phyloP scores from a whole-genome alignment of 1,139 yeast species.

The Yamadazyma membranifaciens region DNA sequence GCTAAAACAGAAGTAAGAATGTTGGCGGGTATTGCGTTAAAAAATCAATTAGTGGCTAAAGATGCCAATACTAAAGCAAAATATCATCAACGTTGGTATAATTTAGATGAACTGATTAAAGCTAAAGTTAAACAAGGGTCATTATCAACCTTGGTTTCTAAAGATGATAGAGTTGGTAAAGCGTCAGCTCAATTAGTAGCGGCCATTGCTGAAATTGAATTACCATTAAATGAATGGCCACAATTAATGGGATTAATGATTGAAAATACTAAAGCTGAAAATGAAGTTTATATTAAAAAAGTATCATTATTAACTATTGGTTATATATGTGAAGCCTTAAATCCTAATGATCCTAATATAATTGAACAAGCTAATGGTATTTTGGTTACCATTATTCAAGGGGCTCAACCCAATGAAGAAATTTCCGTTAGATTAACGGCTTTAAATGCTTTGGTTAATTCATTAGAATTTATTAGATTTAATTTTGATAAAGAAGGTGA shows the following conservation, averaged over 20 bases:
- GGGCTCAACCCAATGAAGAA: conserved; percentile 83
- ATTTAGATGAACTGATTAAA: conserved; percentile 54
- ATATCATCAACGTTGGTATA: conserved; percentile 63
- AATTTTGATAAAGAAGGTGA: conserved; percentile 94
- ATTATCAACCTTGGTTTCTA: conserved; percentile 59
- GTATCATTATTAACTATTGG: conserved; percentile 90
- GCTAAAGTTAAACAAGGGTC: conserved; percentile 67
- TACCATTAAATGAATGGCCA: conserved; percentile 87
- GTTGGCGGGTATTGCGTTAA: conserved; percentile 85
- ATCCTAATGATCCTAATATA: conserved; percentile 77
- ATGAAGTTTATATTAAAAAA: conserved; percentile 76
- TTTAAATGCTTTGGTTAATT: conserved; percentile 84
- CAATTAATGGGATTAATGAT: conserved; percentile 80
- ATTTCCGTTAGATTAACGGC: conserved; percentile 86
- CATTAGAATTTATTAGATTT: conserved; percentile 82
- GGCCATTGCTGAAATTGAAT: conserved; percentile 91
- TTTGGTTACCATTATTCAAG: conserved; percentile 93
- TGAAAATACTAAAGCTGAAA: conserved; percentile 76
- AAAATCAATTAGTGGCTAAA: conserved; percentile 85
- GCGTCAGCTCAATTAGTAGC: conserved; percentile 94
- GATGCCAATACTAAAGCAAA: conserved; percentile 50
- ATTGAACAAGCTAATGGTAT: conserved; percentile 88
- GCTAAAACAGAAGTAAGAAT: conserved; percentile 82
- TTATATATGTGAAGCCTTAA: conserved; percentile 92
- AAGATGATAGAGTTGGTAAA: conserved; percentile 79